phyloP scores from a whole-genome alignment of 371 early-diverging fungal species.

The Chytridium lagenaria region DNA sequence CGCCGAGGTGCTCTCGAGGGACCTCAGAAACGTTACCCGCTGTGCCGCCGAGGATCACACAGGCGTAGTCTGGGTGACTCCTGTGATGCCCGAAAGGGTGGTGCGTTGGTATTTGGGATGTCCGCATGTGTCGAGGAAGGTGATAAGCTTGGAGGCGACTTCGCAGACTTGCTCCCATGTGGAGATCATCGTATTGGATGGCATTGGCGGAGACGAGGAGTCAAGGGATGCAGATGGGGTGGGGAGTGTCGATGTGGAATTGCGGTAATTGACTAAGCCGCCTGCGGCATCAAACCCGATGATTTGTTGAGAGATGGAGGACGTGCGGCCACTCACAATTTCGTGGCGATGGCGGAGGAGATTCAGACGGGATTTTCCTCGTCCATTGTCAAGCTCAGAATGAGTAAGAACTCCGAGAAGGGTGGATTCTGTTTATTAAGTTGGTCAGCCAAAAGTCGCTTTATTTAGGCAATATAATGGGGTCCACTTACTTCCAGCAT shows the following conservation, averaged over 20 bases:
- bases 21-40: conserved; percentile 48
- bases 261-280: conserved; percentile 49
- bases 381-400: conserved; percentile 85
- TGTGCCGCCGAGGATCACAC: conserved; percentile 51
- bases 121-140: conserved; percentile 59
- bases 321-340: conserved; percentile 85
- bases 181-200: conserved; percentile 34
- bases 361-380: conserved; percentile 82
- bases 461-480: neutral
- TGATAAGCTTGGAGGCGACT: conserved; percentile 50
- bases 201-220: neutral
- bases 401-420: conserved; percentile 82
- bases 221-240: neutral
- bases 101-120: conserved; percentile 60
- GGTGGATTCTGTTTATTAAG: conserved; percentile 73
- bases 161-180: conserved; percentile 56
- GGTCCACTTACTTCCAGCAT: conserved; percentile 62
- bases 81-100: conserved; percentile 56
- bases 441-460: too few species aligned
- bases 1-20: conserved; percentile 54
- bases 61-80: conserved; percentile 53
- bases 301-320: conserved; percentile 86
- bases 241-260: conserved; percentile 7
- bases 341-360: conserved; percentile 90
- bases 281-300: conserved; percentile 73